Percentiles rank a stretch among this genome's conserved stretches.
Conservation (phyloP, 345 rosid species). For the Nephelium lappaceum region DNA sequence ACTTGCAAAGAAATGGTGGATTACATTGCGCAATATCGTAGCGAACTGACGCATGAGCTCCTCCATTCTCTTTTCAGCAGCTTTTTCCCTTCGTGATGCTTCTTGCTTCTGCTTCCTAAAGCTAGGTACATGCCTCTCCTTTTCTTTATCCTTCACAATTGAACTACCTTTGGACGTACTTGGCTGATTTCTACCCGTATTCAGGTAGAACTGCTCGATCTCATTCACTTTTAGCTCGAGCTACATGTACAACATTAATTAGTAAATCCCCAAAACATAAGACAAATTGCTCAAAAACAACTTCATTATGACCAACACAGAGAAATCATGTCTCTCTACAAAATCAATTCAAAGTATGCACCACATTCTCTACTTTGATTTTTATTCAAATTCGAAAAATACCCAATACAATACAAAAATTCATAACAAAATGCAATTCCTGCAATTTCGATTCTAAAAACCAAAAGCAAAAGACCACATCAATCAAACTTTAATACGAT, state of each 20-base stretch:
- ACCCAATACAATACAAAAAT: not conserved
- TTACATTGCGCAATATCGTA: slow-evolving; percentile 64
- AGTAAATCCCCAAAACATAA: not conserved
- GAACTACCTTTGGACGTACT: slow-evolving; percentile 53
- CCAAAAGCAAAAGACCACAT: not conserved
- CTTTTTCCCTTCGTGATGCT: slow-evolving; percentile 70
- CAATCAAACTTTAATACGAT: not conserved
- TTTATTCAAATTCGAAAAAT: not conserved
- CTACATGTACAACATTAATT: slow-evolving; percentile 36
- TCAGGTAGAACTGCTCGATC: slow-evolving; percentile 65
- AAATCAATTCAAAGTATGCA: not conserved
- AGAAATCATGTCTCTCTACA: not conserved
- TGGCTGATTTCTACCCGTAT: slow-evolving; percentile 36
- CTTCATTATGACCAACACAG: slow-evolving; percentile 5
- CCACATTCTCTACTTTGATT: not conserved
- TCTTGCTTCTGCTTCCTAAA: slow-evolving; percentile 74
- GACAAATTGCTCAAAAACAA: not conserved
- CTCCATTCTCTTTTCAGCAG: slow-evolving; percentile 89
- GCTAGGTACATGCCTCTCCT: slow-evolving; percentile 55
- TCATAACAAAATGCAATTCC: not conserved
- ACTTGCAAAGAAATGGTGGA: slow-evolving; percentile 7
- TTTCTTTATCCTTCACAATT: slow-evolving; percentile 49
- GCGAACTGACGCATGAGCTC: slow-evolving; percentile 88
- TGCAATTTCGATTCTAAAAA: not conserved
- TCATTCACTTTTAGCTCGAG: slow-evolving; percentile 71